Evolutionary conservation across 2,329 filamentous ascomycete species (phyloP), one percentile per base, ranked within the genome.

Genomic region (Alternaria triticimaculans): DNA sequence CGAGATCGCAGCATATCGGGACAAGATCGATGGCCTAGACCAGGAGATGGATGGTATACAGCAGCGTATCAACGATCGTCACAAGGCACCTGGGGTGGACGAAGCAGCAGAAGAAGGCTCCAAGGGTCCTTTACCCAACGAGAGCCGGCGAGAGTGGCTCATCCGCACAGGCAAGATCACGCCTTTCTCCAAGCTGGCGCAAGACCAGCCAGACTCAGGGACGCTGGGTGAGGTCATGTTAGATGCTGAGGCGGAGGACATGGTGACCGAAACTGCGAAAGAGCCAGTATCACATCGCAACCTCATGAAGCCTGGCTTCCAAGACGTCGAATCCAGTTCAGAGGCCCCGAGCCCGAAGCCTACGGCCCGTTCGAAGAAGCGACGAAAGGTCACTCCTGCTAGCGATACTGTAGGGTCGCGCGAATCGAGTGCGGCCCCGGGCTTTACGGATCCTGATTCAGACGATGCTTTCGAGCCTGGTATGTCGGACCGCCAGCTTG

Each of bases 151-250:
- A 55, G 94, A 97, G 50, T 99, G 92, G 77, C 87, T 99, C 50
- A 96, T 99, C 53, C 89, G 96, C 26, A 99, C 95, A 0, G 96
- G 96, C 65, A 98, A 98, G 81, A 98, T 99, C 70, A 99, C 96
- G 0, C 96, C 96, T 0, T 99, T 99, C 75, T 92, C 94, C 8
- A 92, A 90, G 67, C 87, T 97, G 71, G 89, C 88, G 14, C 85
- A 87, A n/a, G 82, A 89, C 2, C 84, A 87, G 26, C 88, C 87
- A 4, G 85, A 89, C 3, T 85, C 90, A 48, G 90, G 90, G 2
- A 90, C 90, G 63, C 83, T 97, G 15, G 90, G 91, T 11, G 90
- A 94, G 73, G 91, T 90, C 3, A 87, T 97, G 62, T 83, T 94
- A 14, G 92, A 96, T 76, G 93, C 92, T 0, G 94, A 97, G 75